Conservation (phyloP, 257 asterid species). For the Verbascum thapsus region DNA sequence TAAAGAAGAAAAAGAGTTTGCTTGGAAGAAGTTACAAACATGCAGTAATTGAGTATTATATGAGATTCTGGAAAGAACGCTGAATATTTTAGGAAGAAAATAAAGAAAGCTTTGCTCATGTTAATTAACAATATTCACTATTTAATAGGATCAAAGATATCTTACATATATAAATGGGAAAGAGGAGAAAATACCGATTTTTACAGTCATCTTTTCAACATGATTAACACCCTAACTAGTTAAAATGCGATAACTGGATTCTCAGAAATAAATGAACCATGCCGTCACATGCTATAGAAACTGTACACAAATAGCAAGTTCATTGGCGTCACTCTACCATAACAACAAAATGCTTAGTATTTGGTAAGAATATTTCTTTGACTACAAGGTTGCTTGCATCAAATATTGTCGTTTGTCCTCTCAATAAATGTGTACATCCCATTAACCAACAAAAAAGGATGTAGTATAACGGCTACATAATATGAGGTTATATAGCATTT, state of each 20-base stretch:
- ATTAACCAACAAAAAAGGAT: no score
- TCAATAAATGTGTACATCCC: no score
- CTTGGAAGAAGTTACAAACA: not conserved
- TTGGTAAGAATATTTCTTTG: not conserved
- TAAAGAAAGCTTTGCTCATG: not conserved
- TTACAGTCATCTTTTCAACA: not conserved
- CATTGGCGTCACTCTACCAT: no score
- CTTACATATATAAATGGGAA: not conserved
- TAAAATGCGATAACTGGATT: constrained; percentile 1
- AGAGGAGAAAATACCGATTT: not conserved
- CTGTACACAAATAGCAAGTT: no score
- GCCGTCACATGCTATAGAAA: no score
- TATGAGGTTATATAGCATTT: not conserved
- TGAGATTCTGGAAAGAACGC: no score
- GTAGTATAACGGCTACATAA: not conserved
- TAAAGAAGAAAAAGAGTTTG: not conserved
- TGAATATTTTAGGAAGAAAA: not conserved
- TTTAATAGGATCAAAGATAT: not conserved
- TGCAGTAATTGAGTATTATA: not conserved
- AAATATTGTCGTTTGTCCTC: no score
- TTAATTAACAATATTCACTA: not conserved
- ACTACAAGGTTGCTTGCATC: no score
- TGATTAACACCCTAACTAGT: not conserved
- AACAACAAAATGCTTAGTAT: not conserved
- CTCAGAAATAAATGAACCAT: constrained; percentile 6